Conservation (phyloP, 345 rosid species). For the Populus ilicifolia region DNA sequence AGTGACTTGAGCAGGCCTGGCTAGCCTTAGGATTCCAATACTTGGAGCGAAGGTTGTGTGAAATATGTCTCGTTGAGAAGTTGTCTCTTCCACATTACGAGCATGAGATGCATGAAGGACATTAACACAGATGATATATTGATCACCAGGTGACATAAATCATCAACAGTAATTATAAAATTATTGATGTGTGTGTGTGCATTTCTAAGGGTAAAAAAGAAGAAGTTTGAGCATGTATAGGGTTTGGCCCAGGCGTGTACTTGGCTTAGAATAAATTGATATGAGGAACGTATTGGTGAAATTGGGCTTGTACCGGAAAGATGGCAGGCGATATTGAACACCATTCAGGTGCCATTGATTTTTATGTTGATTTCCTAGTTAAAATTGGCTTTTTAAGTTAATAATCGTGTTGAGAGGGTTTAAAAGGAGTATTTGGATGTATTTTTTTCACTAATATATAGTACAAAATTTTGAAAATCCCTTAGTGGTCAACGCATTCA, state of each 20-base stretch:
- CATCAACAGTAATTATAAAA: not conserved
- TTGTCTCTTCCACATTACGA: constrained; percentile 47
- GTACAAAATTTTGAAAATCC: too few species aligned
- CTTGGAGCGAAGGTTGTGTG: constrained; percentile 45
- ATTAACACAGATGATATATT: not conserved
- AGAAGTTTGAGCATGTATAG: not conserved
- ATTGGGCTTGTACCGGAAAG: constrained; percentile 27
- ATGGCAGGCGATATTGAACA: constrained; percentile 43
- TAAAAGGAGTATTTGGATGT: too few species aligned
- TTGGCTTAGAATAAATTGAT: not conserved
- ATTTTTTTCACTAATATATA: too few species aligned
- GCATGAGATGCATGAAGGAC: constrained; percentile 38
- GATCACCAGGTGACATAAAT: too few species aligned
- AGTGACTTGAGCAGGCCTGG: constrained; percentile 40
- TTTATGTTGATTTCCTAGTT: too few species aligned
- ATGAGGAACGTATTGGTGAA: not conserved
- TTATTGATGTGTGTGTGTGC: not conserved
- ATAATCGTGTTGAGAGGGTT: too few species aligned
- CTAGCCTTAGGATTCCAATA: constrained; percentile 28
- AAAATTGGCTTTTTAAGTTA: too few species aligned
- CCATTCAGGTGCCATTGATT: constrained; percentile 39
- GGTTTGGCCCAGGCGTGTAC: not conserved
- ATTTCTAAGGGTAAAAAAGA: not conserved
- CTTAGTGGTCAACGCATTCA: too few species aligned
- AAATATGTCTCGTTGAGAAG: constrained; percentile 40